These are phyloP conservation scores for Eimeria acervulina DNA, from an alignment of 169 alveolate genomes.

Conservation along the genomic window DNA sequence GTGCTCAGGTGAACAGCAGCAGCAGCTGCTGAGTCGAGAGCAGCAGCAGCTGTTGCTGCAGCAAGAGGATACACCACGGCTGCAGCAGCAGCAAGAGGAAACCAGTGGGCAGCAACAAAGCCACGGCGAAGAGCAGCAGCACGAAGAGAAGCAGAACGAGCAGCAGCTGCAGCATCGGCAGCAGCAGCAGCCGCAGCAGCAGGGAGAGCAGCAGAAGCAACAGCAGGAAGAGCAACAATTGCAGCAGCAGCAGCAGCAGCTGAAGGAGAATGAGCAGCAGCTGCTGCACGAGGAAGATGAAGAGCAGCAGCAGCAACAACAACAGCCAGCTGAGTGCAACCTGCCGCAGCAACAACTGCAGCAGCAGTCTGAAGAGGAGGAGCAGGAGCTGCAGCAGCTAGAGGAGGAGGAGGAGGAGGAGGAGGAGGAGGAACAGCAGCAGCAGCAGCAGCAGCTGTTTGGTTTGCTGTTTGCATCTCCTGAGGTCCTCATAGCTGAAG, in stretches of 20 bases:
- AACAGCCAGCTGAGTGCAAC: not conserved
- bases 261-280: not conserved
- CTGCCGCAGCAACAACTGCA: not conserved
- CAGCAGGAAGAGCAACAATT: not conserved
- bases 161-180: no score
- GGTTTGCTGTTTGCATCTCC: constrained; percentile 55
- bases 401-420: not conserved
- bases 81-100: not conserved
- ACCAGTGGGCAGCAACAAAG: not conserved
- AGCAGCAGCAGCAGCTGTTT: constrained; percentile 59
- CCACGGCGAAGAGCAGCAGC: not conserved
- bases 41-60: no score
- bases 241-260: not conserved
- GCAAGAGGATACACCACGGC: not conserved
- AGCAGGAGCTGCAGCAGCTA: not conserved
- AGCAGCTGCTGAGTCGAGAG: no score
- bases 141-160: no score
- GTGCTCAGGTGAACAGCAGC: no score
- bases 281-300: not conserved
- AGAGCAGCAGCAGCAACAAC: not conserved
- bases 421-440: constrained; percentile 36
- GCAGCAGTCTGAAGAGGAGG: not conserved
- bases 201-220: not conserved
- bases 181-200: no score
- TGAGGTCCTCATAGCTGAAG: constrained; percentile 64